A percentile compares a stretch with the other conserved stretches of the same genome.
Evolutionary conservation across 2,329 filamentous ascomycete species (phyloP).

Genomic region (Neurospora crassa): DNA sequence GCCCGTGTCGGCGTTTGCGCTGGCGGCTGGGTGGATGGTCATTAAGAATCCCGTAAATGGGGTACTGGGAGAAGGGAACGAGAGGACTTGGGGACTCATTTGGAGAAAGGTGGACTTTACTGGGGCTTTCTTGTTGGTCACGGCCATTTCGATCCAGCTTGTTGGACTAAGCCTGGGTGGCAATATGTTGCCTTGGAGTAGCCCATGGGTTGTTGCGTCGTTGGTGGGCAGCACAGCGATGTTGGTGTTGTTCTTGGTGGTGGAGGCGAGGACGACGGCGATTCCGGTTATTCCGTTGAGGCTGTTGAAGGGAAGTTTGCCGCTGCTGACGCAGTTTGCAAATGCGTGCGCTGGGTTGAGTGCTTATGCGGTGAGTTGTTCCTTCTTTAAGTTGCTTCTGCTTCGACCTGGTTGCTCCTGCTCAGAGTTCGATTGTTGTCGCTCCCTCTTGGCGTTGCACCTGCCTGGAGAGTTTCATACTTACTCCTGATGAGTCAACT

Average conservation of each 20-base stretch:
- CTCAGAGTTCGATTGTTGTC: constrained; percentile 5
- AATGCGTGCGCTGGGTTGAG: constrained; percentile 53
- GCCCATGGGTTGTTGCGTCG: constrained; percentile 35
- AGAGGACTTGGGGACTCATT: constrained; percentile 25
- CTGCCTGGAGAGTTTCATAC: neutral
- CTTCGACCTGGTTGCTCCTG: neutral
- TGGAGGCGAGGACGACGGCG: constrained; percentile 40
- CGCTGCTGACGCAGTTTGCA: constrained; percentile 44
- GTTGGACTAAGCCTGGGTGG: constrained; percentile 46
- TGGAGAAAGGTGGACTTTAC: constrained; percentile 49
- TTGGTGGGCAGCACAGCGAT: constrained; percentile 34
- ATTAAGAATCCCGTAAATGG: constrained; percentile 34
- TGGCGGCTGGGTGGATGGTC: constrained; percentile 42
- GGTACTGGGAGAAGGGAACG: constrained; percentile 15
- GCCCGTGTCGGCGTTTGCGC: constrained; percentile 45
- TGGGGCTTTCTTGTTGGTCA: constrained; percentile 46
- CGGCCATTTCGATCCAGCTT: constrained; percentile 48
- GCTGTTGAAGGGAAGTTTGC: constrained; percentile 47
- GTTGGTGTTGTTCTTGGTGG: constrained; percentile 33
- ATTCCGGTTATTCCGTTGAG: constrained; percentile 44
- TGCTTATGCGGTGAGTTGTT: constrained; percentile 46
- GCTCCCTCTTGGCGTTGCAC: neutral
- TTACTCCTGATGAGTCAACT: neutral
- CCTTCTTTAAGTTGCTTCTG: neutral
- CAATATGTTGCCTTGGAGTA: constrained; percentile 43